phyloP scores from a whole-genome alignment of 2,329 filamentous ascomycete species.

The Ceratocystis colombiana region DNA sequence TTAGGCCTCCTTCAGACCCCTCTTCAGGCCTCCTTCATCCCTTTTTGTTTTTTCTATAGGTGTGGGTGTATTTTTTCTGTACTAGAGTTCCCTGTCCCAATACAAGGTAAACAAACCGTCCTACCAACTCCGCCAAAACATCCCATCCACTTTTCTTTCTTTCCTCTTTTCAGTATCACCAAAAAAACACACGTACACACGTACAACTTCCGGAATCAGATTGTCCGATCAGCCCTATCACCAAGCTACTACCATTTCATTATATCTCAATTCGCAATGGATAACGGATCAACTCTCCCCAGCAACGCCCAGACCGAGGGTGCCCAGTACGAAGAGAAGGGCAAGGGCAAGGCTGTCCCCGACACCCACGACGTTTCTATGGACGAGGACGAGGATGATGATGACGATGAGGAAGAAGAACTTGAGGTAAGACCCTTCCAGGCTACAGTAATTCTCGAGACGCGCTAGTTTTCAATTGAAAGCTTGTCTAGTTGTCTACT shows the following conservation, averaged over 20 bases:
- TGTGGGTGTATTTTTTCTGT: constrained; percentile 6
- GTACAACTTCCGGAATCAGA: not conserved
- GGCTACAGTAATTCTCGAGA: not conserved
- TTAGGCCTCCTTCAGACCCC: not conserved
- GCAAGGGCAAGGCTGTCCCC: constrained; percentile 71
- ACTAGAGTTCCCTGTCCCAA: not conserved
- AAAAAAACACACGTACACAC: not conserved
- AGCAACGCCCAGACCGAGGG: constrained; percentile 36
- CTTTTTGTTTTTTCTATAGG: not conserved
- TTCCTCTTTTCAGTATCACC: constrained; percentile 8
- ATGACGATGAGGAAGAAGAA: constrained; percentile 57
- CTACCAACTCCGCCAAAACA: constrained; percentile 9
- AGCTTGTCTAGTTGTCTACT: not conserved
- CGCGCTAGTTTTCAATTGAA: not conserved
- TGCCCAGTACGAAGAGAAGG: constrained; percentile 52
- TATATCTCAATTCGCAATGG: constrained; percentile 37
- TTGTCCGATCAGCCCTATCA: not conserved
- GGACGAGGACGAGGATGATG: constrained; percentile 64
- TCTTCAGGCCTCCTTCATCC: not conserved
- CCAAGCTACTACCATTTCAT: not conserved
- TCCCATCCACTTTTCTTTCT: constrained; percentile 13
- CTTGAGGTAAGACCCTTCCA: constrained; percentile 41
- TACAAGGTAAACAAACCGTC: constrained; percentile 10
- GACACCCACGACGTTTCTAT: constrained; percentile 52
- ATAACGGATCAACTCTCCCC: constrained; percentile 42